phyloP scores from a whole-genome alignment of 23 red algal species.

The Gracilaria vermiculophylla region DNA sequence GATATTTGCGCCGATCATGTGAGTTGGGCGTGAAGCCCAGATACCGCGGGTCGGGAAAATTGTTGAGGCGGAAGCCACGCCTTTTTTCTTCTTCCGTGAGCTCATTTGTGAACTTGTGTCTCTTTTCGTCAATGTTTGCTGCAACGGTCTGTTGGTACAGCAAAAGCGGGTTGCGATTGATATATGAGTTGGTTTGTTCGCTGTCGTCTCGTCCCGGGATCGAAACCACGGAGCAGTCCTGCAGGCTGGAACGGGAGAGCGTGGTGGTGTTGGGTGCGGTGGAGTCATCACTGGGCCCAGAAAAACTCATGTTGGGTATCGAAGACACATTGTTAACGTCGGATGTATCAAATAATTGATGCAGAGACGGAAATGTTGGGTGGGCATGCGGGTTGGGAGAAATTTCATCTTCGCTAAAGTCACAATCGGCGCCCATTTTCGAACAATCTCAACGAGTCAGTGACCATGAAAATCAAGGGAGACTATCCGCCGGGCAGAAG shows the following conservation, averaged over 20 bases:
- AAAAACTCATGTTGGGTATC: background rate
- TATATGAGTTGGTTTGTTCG: background rate
- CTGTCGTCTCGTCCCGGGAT: background rate
- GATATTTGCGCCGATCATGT: conserved; percentile 6
- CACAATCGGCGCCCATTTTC: background rate
- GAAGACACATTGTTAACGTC: background rate
- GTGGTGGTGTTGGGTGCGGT: background rate
- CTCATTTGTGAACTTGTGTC: background rate
- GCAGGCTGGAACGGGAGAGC: background rate
- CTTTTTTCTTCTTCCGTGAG: background rate
- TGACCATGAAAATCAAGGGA: background rate
- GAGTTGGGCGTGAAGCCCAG: conserved; percentile 5
- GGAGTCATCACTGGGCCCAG: background rate
- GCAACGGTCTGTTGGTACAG: conserved; percentile 14
- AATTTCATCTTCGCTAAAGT: background rate
- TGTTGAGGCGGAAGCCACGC: conserved; percentile 10
- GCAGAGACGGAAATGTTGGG: background rate
- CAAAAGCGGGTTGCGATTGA: background rate
- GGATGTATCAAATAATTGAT: background rate
- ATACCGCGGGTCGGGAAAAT: conserved; percentile 16
- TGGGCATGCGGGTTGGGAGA: background rate
- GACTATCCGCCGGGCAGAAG: background rate
- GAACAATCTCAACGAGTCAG: background rate
- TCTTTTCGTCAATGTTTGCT: background rate
- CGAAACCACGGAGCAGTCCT: background rate